Evolutionary conservation across 2,329 filamentous ascomycete genomes (phyloP).

Genomic region (Dryadomyces quercus-mongolicae): DNA sequence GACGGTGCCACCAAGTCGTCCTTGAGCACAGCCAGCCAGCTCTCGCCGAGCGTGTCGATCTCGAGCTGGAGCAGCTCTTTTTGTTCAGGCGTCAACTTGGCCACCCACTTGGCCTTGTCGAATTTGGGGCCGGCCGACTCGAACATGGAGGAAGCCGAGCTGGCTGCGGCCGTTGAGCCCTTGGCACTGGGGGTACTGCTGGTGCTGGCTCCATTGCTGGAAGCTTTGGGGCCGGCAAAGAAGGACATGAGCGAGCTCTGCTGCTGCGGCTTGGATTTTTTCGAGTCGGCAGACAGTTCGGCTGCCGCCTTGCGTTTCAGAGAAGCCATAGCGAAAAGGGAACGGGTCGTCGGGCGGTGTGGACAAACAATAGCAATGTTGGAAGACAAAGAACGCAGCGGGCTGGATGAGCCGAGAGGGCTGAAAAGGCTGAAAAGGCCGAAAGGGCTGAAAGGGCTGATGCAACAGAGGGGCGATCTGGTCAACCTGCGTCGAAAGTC

Average conservation of each 20-base stretch:
- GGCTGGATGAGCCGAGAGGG: not conserved
- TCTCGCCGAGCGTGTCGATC: constrained; percentile 83
- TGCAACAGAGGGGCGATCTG: too few species aligned
- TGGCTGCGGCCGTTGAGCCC: constrained; percentile 5
- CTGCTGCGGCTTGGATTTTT: constrained; percentile 49
- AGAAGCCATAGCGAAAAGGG: constrained; percentile 30
- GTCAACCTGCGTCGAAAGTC: too few species aligned
- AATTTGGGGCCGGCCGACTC: constrained; percentile 43
- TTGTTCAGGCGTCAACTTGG: constrained; percentile 67
- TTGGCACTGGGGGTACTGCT: constrained; percentile 6
- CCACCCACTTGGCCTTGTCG: constrained; percentile 85
- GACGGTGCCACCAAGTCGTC: constrained; percentile 69
- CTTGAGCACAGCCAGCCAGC: constrained; percentile 81
- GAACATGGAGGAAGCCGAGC: not conserved
- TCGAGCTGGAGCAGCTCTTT: constrained; percentile 73
- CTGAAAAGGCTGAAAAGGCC: too few species aligned
- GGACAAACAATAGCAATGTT: not conserved
- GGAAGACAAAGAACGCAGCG: not conserved
- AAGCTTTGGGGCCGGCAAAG: constrained; percentile 58
- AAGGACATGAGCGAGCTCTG: constrained; percentile 78
- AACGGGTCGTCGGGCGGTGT: not conserved
- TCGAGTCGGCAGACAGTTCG: constrained; percentile 34
- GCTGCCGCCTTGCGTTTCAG: constrained; percentile 56
- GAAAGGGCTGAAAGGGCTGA: too few species aligned
- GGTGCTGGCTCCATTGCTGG: constrained; percentile 2